A percentile compares a stretch with the other conserved stretches of the same genome.
phyloP scores from a whole-genome alignment of 164 flowering plant species.

The grape (Vitis vinifera) region DNA sequence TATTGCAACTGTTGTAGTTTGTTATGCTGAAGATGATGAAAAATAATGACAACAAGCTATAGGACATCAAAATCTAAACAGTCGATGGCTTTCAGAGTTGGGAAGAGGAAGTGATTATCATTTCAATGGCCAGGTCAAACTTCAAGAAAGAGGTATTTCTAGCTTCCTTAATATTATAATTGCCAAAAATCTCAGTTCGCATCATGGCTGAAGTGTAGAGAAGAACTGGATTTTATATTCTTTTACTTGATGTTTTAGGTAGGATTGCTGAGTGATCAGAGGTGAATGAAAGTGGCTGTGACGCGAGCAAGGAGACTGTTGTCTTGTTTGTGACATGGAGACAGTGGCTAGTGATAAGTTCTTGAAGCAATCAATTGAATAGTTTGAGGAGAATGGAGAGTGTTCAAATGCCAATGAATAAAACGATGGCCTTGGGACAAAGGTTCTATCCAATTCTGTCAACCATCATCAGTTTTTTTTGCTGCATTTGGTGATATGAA shows the following conservation, averaged over 20 bases:
- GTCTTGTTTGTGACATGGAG: constrained; percentile 91
- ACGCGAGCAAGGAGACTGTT: constrained; percentile 98
- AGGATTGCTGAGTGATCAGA: constrained; percentile 81
- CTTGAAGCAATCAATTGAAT: constrained; percentile 83
- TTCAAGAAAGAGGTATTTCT: constrained; percentile 75
- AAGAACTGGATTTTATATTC: not conserved
- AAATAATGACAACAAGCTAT: constrained; percentile 68
- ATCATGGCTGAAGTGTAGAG: not conserved
- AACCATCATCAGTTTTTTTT: not conserved
- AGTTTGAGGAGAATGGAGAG: constrained; percentile 96
- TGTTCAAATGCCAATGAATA: constrained; percentile 62
- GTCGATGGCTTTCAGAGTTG: constrained; percentile 99
- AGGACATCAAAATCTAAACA: constrained; percentile 87
- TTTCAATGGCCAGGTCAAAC: constrained; percentile 98
- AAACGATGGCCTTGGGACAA: not conserved
- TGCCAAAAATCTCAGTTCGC: not conserved
- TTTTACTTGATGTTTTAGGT: constrained; percentile 48
- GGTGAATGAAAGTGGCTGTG: constrained; percentile 99
- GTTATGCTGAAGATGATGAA: constrained; percentile 71
- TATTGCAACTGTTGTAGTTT: constrained; percentile 51
- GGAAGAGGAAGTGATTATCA: constrained; percentile 94
- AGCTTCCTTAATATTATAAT: not conserved
- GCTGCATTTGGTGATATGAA: not conserved
- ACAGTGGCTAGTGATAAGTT: constrained; percentile 80
- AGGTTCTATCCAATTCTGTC: not conserved